phyloP scores from a whole-genome alignment of 306 rosid species.

The Fragaria vesca region DNA sequence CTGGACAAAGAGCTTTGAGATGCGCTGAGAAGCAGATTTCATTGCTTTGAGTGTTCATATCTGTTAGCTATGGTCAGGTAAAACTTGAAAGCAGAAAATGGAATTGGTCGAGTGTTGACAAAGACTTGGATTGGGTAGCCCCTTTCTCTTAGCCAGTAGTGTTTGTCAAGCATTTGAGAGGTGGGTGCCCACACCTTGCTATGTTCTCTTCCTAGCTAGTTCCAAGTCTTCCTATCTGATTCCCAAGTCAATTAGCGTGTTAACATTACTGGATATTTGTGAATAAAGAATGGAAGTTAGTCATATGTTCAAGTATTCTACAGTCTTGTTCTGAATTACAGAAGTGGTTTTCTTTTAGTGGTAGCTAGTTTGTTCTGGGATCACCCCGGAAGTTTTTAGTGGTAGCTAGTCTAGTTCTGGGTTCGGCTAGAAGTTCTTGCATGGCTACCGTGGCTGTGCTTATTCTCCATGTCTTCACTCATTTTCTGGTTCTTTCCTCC shows the following conservation, averaged over 20 bases:
- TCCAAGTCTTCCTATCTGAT: conserved; percentile 16
- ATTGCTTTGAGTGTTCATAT: background rate
- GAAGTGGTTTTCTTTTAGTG: background rate
- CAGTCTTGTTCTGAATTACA: background rate
- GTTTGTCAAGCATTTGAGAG: background rate
- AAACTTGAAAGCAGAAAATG: too few species aligned
- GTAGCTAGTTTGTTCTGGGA: background rate
- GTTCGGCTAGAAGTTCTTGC: background rate
- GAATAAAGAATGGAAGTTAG: background rate
- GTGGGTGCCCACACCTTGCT: background rate
- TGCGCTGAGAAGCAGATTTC: background rate
- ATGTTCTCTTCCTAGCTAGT: background rate
- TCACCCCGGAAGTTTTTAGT: background rate
- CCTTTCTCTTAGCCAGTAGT: background rate
- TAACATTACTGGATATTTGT: background rate
- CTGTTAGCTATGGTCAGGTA: too few species aligned
- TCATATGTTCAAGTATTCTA: background rate
- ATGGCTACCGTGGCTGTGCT: conserved; percentile 19
- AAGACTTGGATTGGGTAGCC: background rate
- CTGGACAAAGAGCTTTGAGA: background rate
- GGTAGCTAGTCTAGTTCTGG: background rate
- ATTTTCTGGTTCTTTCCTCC: conserved; percentile 7
- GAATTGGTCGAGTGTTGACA: background rate
- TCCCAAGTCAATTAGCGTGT: conserved; percentile 29
- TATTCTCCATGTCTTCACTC: background rate